Conservation (phyloP, 2,329 filamentous ascomycete species). For the Paracoccidioides brasiliensis region DNA sequence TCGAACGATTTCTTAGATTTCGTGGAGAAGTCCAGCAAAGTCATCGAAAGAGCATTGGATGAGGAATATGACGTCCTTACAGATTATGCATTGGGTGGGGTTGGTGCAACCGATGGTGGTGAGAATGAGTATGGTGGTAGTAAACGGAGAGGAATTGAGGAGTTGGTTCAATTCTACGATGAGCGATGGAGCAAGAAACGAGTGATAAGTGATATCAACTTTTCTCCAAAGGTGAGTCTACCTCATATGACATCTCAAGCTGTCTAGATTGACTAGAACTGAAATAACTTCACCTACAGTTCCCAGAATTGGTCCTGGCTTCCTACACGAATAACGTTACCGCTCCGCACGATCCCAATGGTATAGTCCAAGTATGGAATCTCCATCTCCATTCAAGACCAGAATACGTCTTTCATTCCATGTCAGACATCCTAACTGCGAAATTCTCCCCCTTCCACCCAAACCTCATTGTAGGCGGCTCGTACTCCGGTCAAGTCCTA, state of each 20-base stretch:
- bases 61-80: conserved; percentile 93
- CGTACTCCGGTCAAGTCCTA: conserved; percentile 91
- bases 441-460: conserved; percentile 99
- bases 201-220: conserved; percentile 91
- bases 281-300: conserved; percentile 31
- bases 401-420: conserved; percentile 92
- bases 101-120: conserved; percentile 54
- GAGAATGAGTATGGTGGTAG: conserved; percentile 48
- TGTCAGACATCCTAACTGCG: conserved; percentile 86
- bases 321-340: conserved; percentile 97
- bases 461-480: conserved; percentile 87
- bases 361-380: conserved; percentile 94
- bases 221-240: conserved; percentile 62
- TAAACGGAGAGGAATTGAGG: conserved; percentile 44
- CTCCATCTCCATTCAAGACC: conserved; percentile 85
- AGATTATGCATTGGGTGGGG: conserved; percentile 76
- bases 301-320: conserved; percentile 80
- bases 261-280: conserved; percentile 7
- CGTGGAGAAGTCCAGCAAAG: conserved; percentile 87
- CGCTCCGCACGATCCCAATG: conserved; percentile 84
- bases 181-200: conserved; percentile 94
- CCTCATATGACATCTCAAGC: neutral
- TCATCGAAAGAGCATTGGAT: conserved; percentile 88
- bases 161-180: conserved; percentile 87
- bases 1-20: conserved; percentile 93